Evolutionary conservation across 331 rosid genomes (phyloP).

Genomic region (Stylosanthes scabra): DNA sequence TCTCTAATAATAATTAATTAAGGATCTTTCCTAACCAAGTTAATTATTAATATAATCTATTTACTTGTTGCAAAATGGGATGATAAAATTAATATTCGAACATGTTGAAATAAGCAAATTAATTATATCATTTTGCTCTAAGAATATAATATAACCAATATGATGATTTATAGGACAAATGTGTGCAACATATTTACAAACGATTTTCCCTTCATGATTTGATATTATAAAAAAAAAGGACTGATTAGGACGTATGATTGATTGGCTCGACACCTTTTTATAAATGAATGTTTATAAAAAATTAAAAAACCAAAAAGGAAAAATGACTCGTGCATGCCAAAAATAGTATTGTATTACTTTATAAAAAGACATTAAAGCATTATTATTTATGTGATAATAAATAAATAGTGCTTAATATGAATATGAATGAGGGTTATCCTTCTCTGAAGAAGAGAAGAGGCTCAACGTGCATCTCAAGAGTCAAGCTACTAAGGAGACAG

Average conservation of each 20-base stretch:
- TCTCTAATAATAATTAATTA: neutral
- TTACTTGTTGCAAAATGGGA: slow-evolving; percentile 5
- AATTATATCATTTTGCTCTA: neutral
- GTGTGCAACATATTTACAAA: too few relatives aligned
- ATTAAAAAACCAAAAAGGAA: slow-evolving; percentile 28
- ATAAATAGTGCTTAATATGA: neutral
- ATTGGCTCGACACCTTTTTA: slow-evolving; percentile 11
- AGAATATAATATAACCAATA: neutral
- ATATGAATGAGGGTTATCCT: neutral
- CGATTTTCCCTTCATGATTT: neutral
- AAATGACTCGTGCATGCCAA: slow-evolving; percentile 34
- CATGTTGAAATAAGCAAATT: slow-evolving; percentile 6
- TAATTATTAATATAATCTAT: slow-evolving; percentile 1
- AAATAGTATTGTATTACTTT: slow-evolving; percentile 30
- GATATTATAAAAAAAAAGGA: neutral
- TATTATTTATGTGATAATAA: neutral
- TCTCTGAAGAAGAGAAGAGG: neutral
- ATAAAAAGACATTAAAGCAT: slow-evolving; percentile 24
- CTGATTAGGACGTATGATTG: slow-evolving; percentile 21
- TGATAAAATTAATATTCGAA: neutral
- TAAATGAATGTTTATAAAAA: neutral
- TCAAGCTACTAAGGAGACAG: slow-evolving; percentile 16
- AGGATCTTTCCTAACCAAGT: neutral
- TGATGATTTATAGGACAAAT: too few relatives aligned
- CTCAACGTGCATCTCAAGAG: slow-evolving; percentile 23